Conservation (phyloP, 176 grass and related monocot genomes). For the Juncus effusus region DNA sequence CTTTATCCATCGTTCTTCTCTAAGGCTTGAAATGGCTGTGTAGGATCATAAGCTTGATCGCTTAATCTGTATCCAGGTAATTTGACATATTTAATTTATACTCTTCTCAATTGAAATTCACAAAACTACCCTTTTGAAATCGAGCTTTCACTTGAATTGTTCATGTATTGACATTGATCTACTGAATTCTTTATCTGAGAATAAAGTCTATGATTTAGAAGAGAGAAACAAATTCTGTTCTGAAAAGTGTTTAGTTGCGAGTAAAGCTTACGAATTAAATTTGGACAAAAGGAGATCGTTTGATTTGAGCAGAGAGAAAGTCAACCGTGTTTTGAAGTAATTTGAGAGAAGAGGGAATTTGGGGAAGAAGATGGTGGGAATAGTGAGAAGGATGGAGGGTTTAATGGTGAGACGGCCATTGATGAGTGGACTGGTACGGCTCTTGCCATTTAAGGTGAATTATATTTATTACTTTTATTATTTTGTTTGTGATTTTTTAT, state of each 20-base stretch:
- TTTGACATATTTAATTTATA: too few relatives aligned
- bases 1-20: too few relatives aligned
- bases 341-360: neutral
- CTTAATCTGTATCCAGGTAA: too few relatives aligned
- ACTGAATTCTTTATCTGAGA: constrained; percentile 75
- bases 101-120: too few relatives aligned
- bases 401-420: constrained; percentile 40
- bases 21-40: too few relatives aligned
- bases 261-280: constrained; percentile 38
- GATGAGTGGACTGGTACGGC: constrained; percentile 69
- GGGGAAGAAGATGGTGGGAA: constrained; percentile 37
- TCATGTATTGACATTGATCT: too few relatives aligned
- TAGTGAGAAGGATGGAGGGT: constrained; percentile 43
- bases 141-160: too few relatives aligned
- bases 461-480: neutral
- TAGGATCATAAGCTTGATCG: too few relatives aligned
- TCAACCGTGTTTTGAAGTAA: constrained; percentile 31
- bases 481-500: neutral
- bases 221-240: constrained; percentile 82
- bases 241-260: constrained; percentile 50
- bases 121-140: too few relatives aligned
- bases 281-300: constrained; percentile 38
- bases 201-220: constrained; percentile 86
- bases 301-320: constrained; percentile 15
- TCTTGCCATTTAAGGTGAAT: constrained; percentile 43